Conservation (phyloP, 2,329 filamentous ascomycete genomes). For the Ceratocystis huliohia region DNA sequence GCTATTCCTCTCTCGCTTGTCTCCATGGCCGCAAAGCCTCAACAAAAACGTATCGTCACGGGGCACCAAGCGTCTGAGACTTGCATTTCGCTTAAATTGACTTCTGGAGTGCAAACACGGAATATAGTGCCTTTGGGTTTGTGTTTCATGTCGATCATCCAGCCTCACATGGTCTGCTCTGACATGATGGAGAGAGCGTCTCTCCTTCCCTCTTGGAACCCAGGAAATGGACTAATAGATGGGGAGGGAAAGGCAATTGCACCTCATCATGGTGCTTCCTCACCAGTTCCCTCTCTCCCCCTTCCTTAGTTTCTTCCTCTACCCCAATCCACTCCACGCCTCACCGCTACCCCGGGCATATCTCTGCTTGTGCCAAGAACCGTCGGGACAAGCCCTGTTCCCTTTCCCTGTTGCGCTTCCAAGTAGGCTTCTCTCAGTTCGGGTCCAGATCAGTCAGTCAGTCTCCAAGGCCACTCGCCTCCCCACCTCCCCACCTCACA, state of each 20-base stretch:
- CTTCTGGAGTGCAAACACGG: not conserved
- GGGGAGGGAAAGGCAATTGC: not conserved
- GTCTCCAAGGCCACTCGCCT: not conserved
- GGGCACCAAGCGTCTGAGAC: not conserved
- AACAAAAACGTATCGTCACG: not conserved
- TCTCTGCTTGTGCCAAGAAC: not conserved
- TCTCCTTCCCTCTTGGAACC: not conserved
- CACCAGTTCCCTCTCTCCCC: not conserved
- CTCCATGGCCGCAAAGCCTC: not conserved
- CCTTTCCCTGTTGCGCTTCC: not conserved
- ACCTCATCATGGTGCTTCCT: not conserved
- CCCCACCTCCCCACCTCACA: not conserved
- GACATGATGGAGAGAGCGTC: not conserved
- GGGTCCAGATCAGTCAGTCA: too few relatives aligned
- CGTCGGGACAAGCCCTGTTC: not conserved
- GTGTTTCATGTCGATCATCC: slow-evolving; percentile 2
- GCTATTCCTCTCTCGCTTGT: not conserved
- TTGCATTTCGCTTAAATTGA: slow-evolving; percentile 3
- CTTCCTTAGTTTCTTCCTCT: not conserved
- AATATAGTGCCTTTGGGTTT: not conserved
- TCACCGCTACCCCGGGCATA: not conserved
- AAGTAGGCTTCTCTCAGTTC: too few relatives aligned
- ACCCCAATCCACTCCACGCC: not conserved
- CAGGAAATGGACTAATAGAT: not conserved
- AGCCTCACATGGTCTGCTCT: not conserved